Conservation (phyloP, 2,329 filamentous ascomycete species). For the Colletotrichum sojae region DNA sequence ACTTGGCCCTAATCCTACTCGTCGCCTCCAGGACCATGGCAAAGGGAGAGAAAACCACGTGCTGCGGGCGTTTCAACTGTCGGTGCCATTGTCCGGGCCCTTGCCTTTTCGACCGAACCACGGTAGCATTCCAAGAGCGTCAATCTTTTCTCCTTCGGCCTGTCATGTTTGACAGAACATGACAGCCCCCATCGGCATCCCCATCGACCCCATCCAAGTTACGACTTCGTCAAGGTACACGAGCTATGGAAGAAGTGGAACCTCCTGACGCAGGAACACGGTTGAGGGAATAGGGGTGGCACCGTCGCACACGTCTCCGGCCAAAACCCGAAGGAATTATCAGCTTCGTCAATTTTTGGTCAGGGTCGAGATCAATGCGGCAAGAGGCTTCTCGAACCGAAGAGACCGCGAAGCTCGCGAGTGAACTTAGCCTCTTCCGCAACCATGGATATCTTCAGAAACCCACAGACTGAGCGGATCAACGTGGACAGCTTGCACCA, state of each 20-base stretch:
- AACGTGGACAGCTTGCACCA: background rate
- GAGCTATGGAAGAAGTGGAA: conserved; percentile 1
- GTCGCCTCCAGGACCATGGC: conserved; percentile 2
- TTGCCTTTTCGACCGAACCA: conserved; percentile 1
- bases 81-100: background rate
- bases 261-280: background rate
- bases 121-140: conserved; percentile 5
- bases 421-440: background rate
- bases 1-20: background rate
- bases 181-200: background rate
- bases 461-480: conserved; percentile 4
- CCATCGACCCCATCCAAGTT: conserved; percentile 22
- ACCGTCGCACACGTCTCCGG: conserved; percentile 8
- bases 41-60: conserved; percentile 24
- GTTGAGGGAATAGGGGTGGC: conserved; percentile 17
- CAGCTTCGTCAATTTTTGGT: conserved; percentile 18
- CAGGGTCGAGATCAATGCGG: conserved; percentile 10
- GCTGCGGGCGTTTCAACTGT: background rate
- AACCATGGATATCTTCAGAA: background rate
- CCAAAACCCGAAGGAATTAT: conserved; percentile 1
- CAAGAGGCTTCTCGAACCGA: background rate
- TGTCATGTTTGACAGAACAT: conserved; percentile 12
- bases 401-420: background rate
- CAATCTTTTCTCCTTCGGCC: conserved; percentile 22
- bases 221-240: background rate